Conservation (phyloP, 2,329 filamentous ascomycete genomes). For the Fusarium pseudoanthophilum region DNA sequence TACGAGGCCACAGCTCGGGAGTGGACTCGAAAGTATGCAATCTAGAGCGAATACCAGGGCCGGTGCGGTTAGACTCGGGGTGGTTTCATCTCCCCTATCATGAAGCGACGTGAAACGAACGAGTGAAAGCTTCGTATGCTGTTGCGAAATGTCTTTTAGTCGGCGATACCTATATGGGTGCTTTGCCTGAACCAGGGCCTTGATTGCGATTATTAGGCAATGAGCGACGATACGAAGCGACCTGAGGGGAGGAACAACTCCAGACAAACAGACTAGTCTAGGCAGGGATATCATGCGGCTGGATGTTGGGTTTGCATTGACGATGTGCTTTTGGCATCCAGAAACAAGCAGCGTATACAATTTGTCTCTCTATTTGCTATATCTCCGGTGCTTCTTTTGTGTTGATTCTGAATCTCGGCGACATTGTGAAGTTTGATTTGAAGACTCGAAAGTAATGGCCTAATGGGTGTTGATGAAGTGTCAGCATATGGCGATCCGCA, state of each 20-base stretch:
- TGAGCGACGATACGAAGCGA: conserved; percentile 43
- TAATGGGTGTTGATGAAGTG: not conserved
- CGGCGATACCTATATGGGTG: conserved; percentile 27
- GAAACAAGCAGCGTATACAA: conserved; percentile 48
- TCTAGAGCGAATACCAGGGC: conserved; percentile 62
- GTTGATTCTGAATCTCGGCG: not conserved
- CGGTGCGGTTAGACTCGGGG: conserved; percentile 43
- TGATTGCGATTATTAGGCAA: conserved; percentile 40
- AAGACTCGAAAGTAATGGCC: not conserved
- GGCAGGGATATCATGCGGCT: conserved; percentile 52
- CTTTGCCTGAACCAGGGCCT: conserved; percentile 35
- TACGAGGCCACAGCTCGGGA: conserved; percentile 97
- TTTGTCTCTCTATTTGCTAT: conserved; percentile 40
- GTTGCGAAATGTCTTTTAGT: conserved; percentile 39
- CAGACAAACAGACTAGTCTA: conserved; percentile 53
- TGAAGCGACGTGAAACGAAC: conserved; percentile 44
- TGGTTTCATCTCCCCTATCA: conserved; percentile 44
- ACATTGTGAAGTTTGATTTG: not conserved
- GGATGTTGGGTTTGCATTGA: conserved; percentile 54
- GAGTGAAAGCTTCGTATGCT: conserved; percentile 42
- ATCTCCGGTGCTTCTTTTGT: not conserved
- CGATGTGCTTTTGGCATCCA: conserved; percentile 47
- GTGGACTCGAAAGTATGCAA: conserved; percentile 99
- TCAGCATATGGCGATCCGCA: not conserved
- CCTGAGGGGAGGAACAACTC: conserved; percentile 46